These are phyloP conservation scores for Penicillium cosmopolitanum DNA, from an alignment of 495 filamentous ascomycete genomes.

Conservation along the genomic window DNA sequence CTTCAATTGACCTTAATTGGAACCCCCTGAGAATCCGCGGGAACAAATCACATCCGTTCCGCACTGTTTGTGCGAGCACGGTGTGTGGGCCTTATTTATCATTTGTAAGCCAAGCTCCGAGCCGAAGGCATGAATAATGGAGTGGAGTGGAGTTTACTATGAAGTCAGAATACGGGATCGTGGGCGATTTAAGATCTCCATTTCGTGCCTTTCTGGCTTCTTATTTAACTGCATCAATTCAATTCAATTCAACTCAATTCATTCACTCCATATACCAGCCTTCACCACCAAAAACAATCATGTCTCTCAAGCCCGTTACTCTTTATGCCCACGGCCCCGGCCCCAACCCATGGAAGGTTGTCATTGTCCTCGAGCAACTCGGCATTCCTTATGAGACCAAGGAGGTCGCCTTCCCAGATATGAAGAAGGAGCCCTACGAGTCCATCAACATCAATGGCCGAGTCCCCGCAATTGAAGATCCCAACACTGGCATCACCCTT, in stretches of 20 bases:
- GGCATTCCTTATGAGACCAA: constrained; percentile 56
- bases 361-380: constrained; percentile 66
- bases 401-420: constrained; percentile 45
- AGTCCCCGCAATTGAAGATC: constrained; percentile 62
- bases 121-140: constrained; percentile 8
- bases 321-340: constrained; percentile 46
- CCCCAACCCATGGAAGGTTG: constrained; percentile 70
- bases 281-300: constrained; percentile 20
- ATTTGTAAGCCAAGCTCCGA: constrained; percentile 19
- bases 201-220: neutral
- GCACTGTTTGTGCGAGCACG: neutral
- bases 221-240: constrained; percentile 1
- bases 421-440: constrained; percentile 60
- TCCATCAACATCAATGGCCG: constrained; percentile 76
- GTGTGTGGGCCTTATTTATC: neutral
- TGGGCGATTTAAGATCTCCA: neutral
- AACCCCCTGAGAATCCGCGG: neutral
- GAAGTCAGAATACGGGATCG: neutral
- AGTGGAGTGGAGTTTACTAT: neutral
- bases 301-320: constrained; percentile 50
- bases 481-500: constrained; percentile 65
- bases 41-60: neutral
- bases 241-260: neutral
- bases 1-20: neutral
- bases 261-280: neutral